A percentile compares a stretch with the other conserved stretches of the same genome.
phyloP scores from a whole-genome alignment of 169 alveolate genomes.

The Eimeria tenella region DNA sequence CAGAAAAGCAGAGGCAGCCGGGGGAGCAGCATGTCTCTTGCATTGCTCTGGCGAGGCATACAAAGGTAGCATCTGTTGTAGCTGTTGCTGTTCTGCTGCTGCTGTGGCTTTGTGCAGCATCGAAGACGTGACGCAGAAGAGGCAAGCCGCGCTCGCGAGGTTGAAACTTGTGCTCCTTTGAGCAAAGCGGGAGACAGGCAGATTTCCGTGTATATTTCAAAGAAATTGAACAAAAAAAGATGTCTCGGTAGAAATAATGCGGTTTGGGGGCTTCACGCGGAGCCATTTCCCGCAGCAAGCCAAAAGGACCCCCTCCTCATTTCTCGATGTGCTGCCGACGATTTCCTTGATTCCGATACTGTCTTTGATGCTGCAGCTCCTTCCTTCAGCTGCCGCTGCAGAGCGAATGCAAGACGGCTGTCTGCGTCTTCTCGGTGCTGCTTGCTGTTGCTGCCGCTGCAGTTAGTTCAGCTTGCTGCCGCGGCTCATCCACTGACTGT shows the following conservation, averaged over 20 bases:
- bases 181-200: no score
- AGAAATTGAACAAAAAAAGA: no score
- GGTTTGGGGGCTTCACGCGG: no score
- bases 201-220: no score
- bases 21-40: conserved; percentile 1
- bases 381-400: not conserved
- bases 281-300: no score
- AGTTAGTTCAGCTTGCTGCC: not conserved
- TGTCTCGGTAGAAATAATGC: no score
- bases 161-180: no score
- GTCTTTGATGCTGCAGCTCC: not conserved
- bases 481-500: not conserved
- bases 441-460: conserved; percentile 52
- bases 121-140: conserved; percentile 7
- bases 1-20: not conserved
- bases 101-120: not conserved
- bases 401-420: not conserved
- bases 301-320: no score
- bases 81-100: conserved; percentile 25
- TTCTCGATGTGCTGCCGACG: not conserved
- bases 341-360: not conserved
- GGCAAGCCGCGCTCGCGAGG: no score
- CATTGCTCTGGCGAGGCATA: not conserved
- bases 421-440: not conserved
- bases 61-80: conserved; percentile 1